Evolutionary conservation across 2,329 filamentous ascomycete genomes (phyloP).

Genomic region (Aureobasidium sp.): DNA sequence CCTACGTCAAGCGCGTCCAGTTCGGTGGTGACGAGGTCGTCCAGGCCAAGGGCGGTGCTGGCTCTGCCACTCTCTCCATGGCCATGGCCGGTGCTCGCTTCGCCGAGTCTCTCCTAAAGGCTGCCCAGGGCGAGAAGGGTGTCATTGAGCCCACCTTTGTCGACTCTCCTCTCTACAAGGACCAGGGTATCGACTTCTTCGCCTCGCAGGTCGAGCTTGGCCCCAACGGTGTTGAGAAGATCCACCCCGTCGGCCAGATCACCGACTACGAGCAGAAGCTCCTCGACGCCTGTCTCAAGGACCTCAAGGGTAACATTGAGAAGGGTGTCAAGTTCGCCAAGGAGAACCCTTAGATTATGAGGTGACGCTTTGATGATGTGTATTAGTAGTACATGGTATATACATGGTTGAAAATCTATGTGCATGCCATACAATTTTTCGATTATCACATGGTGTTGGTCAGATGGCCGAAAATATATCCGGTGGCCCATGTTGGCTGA

Average conservation of each 20-base stretch:
- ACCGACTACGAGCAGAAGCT: constrained; percentile 83
- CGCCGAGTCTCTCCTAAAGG: constrained; percentile 89
- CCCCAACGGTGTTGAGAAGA: constrained; percentile 92
- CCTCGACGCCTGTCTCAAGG: constrained; percentile 73
- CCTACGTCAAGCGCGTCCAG: constrained; percentile 89
- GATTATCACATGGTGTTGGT: neutral
- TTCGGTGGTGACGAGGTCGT: constrained; percentile 99
- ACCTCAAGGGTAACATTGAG: constrained; percentile 88
- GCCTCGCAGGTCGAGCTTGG: constrained; percentile 91
- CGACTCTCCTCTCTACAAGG: constrained; percentile 96
- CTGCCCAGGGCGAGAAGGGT: constrained; percentile 86
- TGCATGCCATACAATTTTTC: neutral
- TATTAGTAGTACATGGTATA: constrained; percentile 12
- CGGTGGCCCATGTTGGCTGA: constrained; percentile 8
- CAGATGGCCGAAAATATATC: neutral
- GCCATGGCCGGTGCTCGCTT: constrained; percentile 83
- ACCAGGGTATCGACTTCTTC: constrained; percentile 97
- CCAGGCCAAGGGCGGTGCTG: constrained; percentile 96
- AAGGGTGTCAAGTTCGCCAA: constrained; percentile 71
- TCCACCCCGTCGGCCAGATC: constrained; percentile 77
- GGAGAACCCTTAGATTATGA: constrained; percentile 41
- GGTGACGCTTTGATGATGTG: neutral
- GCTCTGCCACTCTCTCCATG: constrained; percentile 97
- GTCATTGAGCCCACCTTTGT: constrained; percentile 95
- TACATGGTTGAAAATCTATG: constrained; percentile 3